Base-by-base conservation (phyloP, 192 early-diverging fungal species). In the Linderina pennispora region DNA sequence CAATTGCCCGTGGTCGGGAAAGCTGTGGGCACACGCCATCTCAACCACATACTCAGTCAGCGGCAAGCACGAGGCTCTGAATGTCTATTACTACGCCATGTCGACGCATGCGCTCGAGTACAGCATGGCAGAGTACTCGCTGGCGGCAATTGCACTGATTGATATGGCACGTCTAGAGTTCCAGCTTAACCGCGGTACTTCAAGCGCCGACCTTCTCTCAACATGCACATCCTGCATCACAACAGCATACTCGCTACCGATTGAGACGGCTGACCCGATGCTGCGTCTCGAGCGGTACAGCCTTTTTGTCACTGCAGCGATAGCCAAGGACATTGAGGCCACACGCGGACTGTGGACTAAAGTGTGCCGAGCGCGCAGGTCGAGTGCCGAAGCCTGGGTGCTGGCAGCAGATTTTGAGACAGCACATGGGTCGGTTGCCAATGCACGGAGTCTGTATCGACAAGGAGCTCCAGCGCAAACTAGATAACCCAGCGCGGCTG, bases 1-100 rank as follows among this genome's bases (percentile, higher is more conserved):
- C 8, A 57, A 53, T 43, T 69, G 65, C 16, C 58, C 58, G 18
- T 69, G 65, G 65, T 69, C 65, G 23, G 65, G 65, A 4, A 53
- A 41, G 38, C 40, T 61, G 26, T 69, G 65, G 65, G 65, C 58
- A n/a, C 65, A 69, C 36, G 26, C 43, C 0, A 15, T 61, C 3
- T 26, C 33, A 2, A 32, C 48, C 33, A 41, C 53, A 4, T 58
- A 40, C 23, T 9, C 14, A 9, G 25, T 44, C 11, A 31, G 40
- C 14, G 58, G 58, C 16, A 22, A 58, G 14, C 28, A 49, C 1
- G 15, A 38, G 1, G 65, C 65, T 8, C 26, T n/a, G 4, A 41
- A 25, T 11, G 37, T 58, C 7, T 69, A 53, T 25, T 15, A 23
- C 15, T 42, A 36, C 3, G 65, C 50, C 6, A 15, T 44, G 7